Conservation (phyloP, 1,284 basidiomycete species). For the Coniophora puteana region DNA sequence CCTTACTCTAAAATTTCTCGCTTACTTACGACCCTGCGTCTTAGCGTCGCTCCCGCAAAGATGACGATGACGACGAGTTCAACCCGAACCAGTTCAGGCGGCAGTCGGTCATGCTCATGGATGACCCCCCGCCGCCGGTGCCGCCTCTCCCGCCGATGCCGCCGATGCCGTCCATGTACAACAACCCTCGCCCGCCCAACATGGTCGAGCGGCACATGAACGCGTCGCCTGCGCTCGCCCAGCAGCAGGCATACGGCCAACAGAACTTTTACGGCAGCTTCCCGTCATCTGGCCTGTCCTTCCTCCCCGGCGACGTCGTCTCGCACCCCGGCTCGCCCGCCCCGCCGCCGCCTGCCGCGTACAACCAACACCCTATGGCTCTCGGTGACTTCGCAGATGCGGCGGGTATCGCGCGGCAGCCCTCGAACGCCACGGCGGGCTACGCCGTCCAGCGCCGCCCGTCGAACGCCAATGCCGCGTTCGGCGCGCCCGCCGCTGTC, state of each 20-base stretch:
- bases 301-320: constrained; percentile 17
- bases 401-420: constrained; percentile 21
- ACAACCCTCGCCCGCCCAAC: constrained; percentile 47
- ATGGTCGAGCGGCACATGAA: constrained; percentile 50
- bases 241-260: constrained; percentile 19
- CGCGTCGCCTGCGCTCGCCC: constrained; percentile 19
- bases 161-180: constrained; percentile 25
- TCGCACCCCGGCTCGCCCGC: constrained; percentile 9
- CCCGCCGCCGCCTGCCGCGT: constrained; percentile 12
- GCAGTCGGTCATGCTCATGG: constrained; percentile 54
- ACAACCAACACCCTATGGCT: constrained; percentile 14
- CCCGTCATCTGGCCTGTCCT: constrained; percentile 31
- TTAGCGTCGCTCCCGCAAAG: constrained; percentile 42
- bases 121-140: constrained; percentile 37
- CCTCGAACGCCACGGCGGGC: constrained; percentile 20
- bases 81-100: constrained; percentile 50
- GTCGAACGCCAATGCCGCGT: constrained; percentile 13
- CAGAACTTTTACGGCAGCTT: constrained; percentile 25
- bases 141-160: too few relatives aligned
- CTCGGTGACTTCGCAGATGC: constrained; percentile 20
- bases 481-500: constrained; percentile 18
- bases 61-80: constrained; percentile 42
- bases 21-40: constrained; percentile 6
- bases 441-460: constrained; percentile 23
- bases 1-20: not conserved